Base-by-base conservation (phyloP, 176 grass and related monocot genomes). In the barley (Hordeum vulgare) region DNA sequence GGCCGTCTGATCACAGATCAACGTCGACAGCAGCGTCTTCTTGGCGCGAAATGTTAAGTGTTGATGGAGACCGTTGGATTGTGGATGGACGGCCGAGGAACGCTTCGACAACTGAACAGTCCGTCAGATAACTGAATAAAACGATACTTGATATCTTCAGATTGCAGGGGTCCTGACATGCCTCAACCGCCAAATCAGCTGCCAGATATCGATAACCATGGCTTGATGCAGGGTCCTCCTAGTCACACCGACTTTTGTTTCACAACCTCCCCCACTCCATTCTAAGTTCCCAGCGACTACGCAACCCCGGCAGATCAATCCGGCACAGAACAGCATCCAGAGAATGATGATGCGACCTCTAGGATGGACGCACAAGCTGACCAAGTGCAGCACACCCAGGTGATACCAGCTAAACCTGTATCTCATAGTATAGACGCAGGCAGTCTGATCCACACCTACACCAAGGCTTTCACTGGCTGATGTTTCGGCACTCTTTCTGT, bases 311-410 rank as follows among this genome's bases (percentile, higher is more conserved):
- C 84, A 89, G 59, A 29, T 74, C 36, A 91, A 84, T 91, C 71
- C 73, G 15, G 78, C 86, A 53, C 86, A 94, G 42, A 90, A 78
- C n/a, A 75, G 35, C 71, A 74, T 76, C 11, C 84, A 85, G 47
- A 91, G 81, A 78, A 62, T 80, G 75, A 61, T 56, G 60, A 69
- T 79, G 79, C 89, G 87, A 47, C 86, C 37, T 40, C 37, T 84
- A 84, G 88, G 20, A 54, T 74, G 2, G 81, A 80, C 5, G 28
- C 39, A 41, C 80, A 78, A 66, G 24, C 35, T 12, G 63, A 83
- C 34, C 88, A 90, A 27, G 65, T 66, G 59, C 88, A 79, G 67
- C 29, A 67, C 69, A 83, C 83, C 79, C 83, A 86, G 88, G 69
- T 84, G 71, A 79, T 84, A 78, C 37, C 88, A 71, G 15, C 78